Conservation (phyloP, 768 basidiomycete species). For the Agrocybe chaxingu region DNA sequence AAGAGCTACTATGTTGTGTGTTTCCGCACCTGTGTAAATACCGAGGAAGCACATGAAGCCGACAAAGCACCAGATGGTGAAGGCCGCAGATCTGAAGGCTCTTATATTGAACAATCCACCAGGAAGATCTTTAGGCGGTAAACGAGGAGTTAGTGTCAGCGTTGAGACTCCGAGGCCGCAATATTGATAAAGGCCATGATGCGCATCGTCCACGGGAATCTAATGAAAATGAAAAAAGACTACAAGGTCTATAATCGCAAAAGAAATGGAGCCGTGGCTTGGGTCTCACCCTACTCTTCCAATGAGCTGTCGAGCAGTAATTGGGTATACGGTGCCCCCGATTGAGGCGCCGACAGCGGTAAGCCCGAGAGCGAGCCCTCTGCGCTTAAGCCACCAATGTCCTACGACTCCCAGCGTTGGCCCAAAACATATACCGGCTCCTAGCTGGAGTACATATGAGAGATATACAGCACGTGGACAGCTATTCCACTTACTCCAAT, state of each 20-base stretch:
- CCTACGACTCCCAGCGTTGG: constrained; percentile 57
- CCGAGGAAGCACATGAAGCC: constrained; percentile 57
- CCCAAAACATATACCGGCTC: constrained; percentile 59
- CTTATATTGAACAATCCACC: constrained; percentile 58
- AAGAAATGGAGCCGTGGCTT: neutral
- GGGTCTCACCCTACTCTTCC: constrained; percentile 36
- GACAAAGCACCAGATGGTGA: constrained; percentile 55
- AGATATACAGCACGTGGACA: too few species aligned
- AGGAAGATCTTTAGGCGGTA: constrained; percentile 48
- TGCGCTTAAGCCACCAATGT: constrained; percentile 70
- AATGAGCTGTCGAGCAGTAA: constrained; percentile 54
- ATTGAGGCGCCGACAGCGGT: constrained; percentile 63
- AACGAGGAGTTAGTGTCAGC: constrained; percentile 47
- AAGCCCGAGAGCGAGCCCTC: constrained; percentile 61
- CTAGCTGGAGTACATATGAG: constrained; percentile 24
- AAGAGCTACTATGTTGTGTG: constrained; percentile 4
- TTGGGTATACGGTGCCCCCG: constrained; percentile 69
- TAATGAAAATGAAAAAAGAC: constrained; percentile 18
- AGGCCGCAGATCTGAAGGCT: constrained; percentile 49
- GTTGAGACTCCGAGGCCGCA: constrained; percentile 51
- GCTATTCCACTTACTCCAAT: constrained; percentile 39
- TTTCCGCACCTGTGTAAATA: constrained; percentile 52
- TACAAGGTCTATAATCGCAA: neutral
- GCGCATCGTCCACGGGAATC: constrained; percentile 77
- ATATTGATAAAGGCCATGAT: constrained; percentile 64